A percentile compares a stretch with the other conserved stretches of the same genome.
Evolutionary conservation across 306 rosid species (phyloP).

Genomic region (Glycyrrhiza uralensis): DNA sequence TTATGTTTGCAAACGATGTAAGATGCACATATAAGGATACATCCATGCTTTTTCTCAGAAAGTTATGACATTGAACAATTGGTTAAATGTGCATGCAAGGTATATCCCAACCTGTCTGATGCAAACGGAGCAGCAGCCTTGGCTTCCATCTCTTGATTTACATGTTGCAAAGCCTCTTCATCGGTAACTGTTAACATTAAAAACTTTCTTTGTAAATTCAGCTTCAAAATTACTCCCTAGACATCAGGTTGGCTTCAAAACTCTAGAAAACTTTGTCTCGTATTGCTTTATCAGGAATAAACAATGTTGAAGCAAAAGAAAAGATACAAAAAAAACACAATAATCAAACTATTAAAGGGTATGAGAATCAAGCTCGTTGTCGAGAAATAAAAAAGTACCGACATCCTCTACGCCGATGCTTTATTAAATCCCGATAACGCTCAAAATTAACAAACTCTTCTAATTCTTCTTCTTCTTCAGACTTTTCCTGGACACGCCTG

Average conservation of each 20-base stretch:
- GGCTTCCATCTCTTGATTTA: constrained; percentile 90
- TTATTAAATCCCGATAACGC: constrained; percentile 99
- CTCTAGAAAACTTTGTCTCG: constrained; percentile 9
- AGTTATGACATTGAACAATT: background rate
- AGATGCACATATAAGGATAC: background rate
- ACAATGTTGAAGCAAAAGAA: background rate
- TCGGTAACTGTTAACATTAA: constrained; percentile 69
- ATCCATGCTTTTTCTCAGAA: background rate
- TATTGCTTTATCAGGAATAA: constrained; percentile 27
- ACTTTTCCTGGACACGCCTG: constrained; percentile 68
- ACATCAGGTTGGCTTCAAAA: constrained; percentile 2
- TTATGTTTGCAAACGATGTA: background rate
- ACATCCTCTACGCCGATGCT: constrained; percentile 99
- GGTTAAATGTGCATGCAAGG: background rate
- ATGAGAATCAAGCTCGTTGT: constrained; percentile 41
- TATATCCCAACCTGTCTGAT: constrained; percentile 56
- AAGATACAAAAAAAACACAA: constrained; percentile 11
- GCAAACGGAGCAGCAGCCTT: constrained; percentile 69
- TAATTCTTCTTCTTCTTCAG: constrained; percentile 96
- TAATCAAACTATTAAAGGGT: constrained; percentile 22
- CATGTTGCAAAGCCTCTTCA: constrained; percentile 92
- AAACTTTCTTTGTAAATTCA: constrained; percentile 41
- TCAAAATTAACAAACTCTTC: constrained; percentile 99
- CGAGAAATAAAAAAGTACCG: constrained; percentile 82
- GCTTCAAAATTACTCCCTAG: constrained; percentile 18